Conservation (phyloP, 371 early-diverging fungal species). For the Syncephalastrum sp. region DNA sequence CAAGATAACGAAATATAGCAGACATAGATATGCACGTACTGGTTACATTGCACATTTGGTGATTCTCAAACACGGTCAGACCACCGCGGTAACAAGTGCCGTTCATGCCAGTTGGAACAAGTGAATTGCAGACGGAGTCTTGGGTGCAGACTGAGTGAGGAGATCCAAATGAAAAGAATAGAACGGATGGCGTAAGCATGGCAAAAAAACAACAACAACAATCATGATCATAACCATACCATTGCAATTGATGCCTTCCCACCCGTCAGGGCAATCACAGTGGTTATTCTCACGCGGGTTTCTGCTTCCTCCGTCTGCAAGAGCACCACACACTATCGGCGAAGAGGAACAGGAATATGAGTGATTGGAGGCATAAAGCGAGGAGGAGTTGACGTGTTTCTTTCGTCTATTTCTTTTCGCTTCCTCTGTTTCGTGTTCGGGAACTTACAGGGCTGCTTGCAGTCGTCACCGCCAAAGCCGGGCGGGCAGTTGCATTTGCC, state of each 20-base stretch:
- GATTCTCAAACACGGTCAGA: conserved; percentile 72
- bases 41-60: conserved; percentile 87
- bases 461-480: conserved; percentile 92
- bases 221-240: conserved; percentile 41
- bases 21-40: conserved; percentile 51
- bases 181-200: conserved; percentile 1
- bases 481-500: conserved; percentile 83
- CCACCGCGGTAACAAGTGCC: conserved; percentile 87
- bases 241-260: conserved; percentile 92
- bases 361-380: background rate
- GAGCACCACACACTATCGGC: conserved; percentile 60
- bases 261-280: conserved; percentile 85
- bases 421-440: no score
- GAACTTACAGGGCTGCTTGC: conserved; percentile 69
- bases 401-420: background rate
- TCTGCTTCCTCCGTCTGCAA: conserved; percentile 66
- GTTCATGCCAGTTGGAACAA: conserved; percentile 73
- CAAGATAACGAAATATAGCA: background rate
- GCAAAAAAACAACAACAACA: background rate
- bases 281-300: conserved; percentile 54
- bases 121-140: conserved; percentile 73
- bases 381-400: conserved; percentile 1
- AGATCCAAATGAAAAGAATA: conserved; percentile 1
- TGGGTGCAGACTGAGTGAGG: conserved; percentile 65
- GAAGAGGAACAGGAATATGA: no score